Evolutionary conservation across 495 filamentous ascomycete species (phyloP), one percentile per base, ranked within the genome.

Genomic region (Penicillium egyptiacum): DNA sequence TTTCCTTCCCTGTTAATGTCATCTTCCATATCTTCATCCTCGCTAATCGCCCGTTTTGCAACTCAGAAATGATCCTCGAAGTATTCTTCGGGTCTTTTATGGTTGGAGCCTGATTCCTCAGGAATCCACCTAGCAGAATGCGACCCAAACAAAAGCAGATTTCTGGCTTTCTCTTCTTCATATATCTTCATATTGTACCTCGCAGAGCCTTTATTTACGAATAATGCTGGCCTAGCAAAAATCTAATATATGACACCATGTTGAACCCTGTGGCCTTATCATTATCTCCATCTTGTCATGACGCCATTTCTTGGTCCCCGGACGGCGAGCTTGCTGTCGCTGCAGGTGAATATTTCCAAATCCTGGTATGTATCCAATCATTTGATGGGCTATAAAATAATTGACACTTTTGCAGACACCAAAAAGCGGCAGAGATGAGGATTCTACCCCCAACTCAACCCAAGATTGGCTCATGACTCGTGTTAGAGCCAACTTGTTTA

Each of bases 271-370:
- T 77, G 19, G 65, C 75, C 46, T 58, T 78, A 3, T 63, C 66
- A 12, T 47, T 73, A 16, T 72, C 64, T 37, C 75, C 77, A 7
- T 79, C 75, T 5, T 78, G 72, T 57, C 66, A 68, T n/a, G 68
- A 82, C 58, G 83, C 81, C 50, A 70, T 88, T 12, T 71, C 77
- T 44, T 88, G 86, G 84, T 88, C 86, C 0, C 61, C 73, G 31
- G 84, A 87, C 65, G 83, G 83, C 30, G 79, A 86, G 50, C 70
- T 88, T 17, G 85, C 86, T 6, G 60, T 88, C 46, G 81, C 80
- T 8, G 79, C 79, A 7, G 79, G 81, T 20, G 84, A 87, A 59
- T 67, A 79, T 58, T 79, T 87, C 28, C 71, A 84, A 23, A 72
- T 88, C 37, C 64, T 86, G 52, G 80, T 83, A 53, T 30, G 72